A percentile compares a stretch with the other conserved stretches of the same genome.
Evolutionary conservation across 2,329 filamentous ascomycete genomes (phyloP).

Genomic region (Alternaria triticina): DNA sequence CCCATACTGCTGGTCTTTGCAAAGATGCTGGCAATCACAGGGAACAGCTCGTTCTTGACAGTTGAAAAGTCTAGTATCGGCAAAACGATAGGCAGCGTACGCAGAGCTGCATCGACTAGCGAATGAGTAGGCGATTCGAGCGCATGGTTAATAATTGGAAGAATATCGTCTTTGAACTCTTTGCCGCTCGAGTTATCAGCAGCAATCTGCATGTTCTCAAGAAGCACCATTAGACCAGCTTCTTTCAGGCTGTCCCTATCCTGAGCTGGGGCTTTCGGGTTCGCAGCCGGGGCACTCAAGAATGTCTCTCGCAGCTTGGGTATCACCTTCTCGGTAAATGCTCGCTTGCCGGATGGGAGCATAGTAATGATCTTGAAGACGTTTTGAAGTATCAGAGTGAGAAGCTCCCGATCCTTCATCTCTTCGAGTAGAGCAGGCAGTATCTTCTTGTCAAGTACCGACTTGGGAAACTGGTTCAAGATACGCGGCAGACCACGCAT

Average conservation of each 20-base stretch:
- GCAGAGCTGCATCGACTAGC: slow-evolving; percentile 83
- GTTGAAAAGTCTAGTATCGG: slow-evolving; percentile 94
- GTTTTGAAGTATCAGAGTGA: slow-evolving; percentile 86
- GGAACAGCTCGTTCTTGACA: slow-evolving; percentile 96
- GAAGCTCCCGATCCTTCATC: slow-evolving; percentile 86
- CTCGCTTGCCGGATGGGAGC: slow-evolving; percentile 73
- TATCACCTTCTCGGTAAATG: slow-evolving; percentile 86
- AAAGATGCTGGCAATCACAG: slow-evolving; percentile 87
- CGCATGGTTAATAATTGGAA: slow-evolving; percentile 83
- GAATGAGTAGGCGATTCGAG: slow-evolving; percentile 89
- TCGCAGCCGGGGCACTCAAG: slow-evolving; percentile 58
- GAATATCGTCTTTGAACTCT: slow-evolving; percentile 93
- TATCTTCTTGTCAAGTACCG: slow-evolving; percentile 93
- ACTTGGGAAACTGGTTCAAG: slow-evolving; percentile 88
- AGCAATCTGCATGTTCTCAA: slow-evolving; percentile 80
- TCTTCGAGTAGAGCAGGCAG: slow-evolving; percentile 89
- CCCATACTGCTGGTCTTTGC: slow-evolving; percentile 90
- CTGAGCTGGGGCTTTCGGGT: slow-evolving; percentile 52
- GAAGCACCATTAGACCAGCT: slow-evolving; percentile 86
- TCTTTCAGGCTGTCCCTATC: slow-evolving; percentile 86
- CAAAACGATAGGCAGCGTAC: slow-evolving; percentile 78
- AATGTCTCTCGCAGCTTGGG: slow-evolving; percentile 86
- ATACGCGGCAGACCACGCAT: slow-evolving; percentile 87
- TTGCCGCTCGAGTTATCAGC: slow-evolving; percentile 84
- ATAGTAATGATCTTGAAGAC: slow-evolving; percentile 87